Base-by-base conservation (phyloP, 805 yeast species). In the Saccharomycopsis capsularis region DNA sequence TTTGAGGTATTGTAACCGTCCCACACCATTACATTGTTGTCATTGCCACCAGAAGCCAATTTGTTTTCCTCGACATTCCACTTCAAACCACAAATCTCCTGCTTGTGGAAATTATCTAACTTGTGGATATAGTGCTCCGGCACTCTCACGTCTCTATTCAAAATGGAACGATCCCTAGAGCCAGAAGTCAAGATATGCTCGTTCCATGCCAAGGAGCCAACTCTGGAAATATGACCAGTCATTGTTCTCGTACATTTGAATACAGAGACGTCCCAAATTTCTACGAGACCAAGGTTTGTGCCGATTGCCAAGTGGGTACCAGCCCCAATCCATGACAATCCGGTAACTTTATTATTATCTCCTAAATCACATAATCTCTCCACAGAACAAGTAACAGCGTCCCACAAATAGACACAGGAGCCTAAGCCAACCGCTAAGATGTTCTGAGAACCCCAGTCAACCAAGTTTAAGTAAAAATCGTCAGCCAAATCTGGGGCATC, bases 401-500 rank as follows among this genome's bases (percentile, higher is more conserved):
- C 89, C 87, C 98, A 90, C 13, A 91, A 67, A 61, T 93, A 93
- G 1, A 90, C 96, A 42, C 85, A 75, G 43, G 86, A 80, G 0
- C 93, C 95, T 40, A 93, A 69, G 0, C 96, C 98, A 4, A 93
- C 98, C 1, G 91, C 96, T 37, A 93, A 68, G 30, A 85, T 68
- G 63, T 91, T 95, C 50, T 82, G 87, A 23, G 87, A 77, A 0
- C 97, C 95, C 99, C 99, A 91, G 62, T 93, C 98, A 1, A 93
- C 85, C 49, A 93, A 71, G 59, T 93, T 93, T 44, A 89, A 73
- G 62, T 91, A 91, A 61, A 90, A 91, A 62, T 91, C 98, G 63
- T 93, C 98, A 4, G 88, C 88, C 21, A 93, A 69, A 42, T 88
- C 95, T 0, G 98, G 99, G 0, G 99, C 99, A 67, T 91, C 99